Conservation (phyloP, 2,329 filamentous ascomycete genomes). For the Hypoxylon sp. region DNA sequence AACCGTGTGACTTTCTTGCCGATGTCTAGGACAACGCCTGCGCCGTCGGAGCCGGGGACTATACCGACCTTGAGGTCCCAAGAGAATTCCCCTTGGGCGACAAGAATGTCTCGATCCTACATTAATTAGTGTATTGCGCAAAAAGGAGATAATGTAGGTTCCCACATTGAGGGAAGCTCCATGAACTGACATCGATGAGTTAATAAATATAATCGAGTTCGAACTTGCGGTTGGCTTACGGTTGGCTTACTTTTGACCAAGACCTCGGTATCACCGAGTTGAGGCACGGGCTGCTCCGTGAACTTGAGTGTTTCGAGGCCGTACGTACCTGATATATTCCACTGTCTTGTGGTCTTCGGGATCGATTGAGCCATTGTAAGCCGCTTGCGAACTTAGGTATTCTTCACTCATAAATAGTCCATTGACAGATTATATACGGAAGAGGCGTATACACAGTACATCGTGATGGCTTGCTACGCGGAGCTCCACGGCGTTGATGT, state of each 20-base stretch:
- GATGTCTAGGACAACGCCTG: slow-evolving; percentile 63
- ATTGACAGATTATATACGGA: neutral
- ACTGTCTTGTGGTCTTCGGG: slow-evolving; percentile 34
- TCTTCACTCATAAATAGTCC: neutral
- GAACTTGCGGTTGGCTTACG: neutral
- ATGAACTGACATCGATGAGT: slow-evolving; percentile 15
- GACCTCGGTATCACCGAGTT: slow-evolving; percentile 42
- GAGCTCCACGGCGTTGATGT: neutral
- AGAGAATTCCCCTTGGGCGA: slow-evolving; percentile 42
- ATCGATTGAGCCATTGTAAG: slow-evolving; percentile 23
- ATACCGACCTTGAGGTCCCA: slow-evolving; percentile 45
- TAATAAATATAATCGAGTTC: slow-evolving; percentile 5
- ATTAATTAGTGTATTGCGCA: neutral
- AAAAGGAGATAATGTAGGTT: neutral
- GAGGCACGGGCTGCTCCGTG: slow-evolving; percentile 30
- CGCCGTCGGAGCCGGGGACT: slow-evolving; percentile 62
- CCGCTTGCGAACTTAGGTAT: neutral
- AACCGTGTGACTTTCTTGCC: slow-evolving; percentile 64
- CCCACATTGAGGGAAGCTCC: slow-evolving; percentile 44
- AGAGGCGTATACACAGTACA: neutral
- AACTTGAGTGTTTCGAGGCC: slow-evolving; percentile 31
- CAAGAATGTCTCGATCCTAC: slow-evolving; percentile 26
- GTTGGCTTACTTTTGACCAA: slow-evolving; percentile 37
- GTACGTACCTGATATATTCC: slow-evolving; percentile 34
- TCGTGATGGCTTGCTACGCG: neutral